phyloP scores from a whole-genome alignment of 192 early-diverging fungal species.

The Coemansia sp. region DNA sequence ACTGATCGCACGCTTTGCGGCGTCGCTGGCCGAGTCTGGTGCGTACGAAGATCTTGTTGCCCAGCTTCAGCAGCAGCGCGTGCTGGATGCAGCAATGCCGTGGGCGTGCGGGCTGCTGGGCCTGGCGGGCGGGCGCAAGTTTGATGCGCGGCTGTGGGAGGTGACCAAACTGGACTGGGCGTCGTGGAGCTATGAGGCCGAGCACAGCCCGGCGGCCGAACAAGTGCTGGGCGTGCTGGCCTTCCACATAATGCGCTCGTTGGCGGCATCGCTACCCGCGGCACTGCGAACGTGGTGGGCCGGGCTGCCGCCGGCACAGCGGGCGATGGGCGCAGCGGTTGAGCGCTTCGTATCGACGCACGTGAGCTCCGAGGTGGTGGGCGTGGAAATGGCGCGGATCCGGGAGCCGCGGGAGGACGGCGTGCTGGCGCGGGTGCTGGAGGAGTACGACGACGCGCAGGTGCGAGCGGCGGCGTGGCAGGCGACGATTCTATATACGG shows the following conservation, averaged over 20 bases:
- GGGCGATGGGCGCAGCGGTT: constrained; percentile 14
- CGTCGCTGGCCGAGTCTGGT: constrained; percentile 11
- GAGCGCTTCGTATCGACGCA: constrained; percentile 31
- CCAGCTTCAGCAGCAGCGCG: constrained; percentile 2
- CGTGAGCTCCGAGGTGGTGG: constrained; percentile 8
- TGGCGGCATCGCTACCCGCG: constrained; percentile 28
- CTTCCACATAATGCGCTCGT: constrained; percentile 10
- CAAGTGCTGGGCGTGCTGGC: constrained; percentile 26
- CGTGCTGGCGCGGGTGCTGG: constrained; percentile 19
- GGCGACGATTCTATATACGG: constrained; percentile 31
- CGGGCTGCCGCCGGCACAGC: constrained; percentile 26
- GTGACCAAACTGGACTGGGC: constrained; percentile 20
- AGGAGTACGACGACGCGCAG: constrained; percentile 32
- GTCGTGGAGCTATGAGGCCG: constrained; percentile 14
- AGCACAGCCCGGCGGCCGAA: constrained; percentile 15
- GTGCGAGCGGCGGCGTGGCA: constrained; percentile 21
- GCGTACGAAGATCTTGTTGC: constrained; percentile 20
- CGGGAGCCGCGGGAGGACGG: constrained; percentile 4
- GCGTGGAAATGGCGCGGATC: constrained; percentile 22
- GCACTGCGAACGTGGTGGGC: constrained; percentile 44
- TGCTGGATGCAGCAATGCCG: constrained; percentile 33
- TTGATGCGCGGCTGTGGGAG: constrained; percentile 25
- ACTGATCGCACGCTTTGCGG: constrained; percentile 17
- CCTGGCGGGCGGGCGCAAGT: not conserved
- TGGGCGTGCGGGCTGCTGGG: constrained; percentile 42